These are phyloP conservation scores for Oryza longistaminata DNA, from an alignment of 176 grass and related monocot genomes.

Conservation along the genomic window DNA sequence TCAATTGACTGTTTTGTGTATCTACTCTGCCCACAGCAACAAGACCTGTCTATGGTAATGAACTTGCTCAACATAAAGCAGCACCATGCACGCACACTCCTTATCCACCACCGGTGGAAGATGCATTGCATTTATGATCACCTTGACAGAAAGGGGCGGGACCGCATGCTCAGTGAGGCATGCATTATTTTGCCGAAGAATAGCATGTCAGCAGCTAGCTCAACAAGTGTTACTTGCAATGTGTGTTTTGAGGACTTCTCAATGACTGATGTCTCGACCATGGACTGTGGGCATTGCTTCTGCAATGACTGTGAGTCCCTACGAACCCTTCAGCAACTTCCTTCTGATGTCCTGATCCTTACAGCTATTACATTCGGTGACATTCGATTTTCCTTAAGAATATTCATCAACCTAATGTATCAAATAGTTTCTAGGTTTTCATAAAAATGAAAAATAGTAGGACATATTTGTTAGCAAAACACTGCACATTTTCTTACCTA, in stretches of 20 bases:
- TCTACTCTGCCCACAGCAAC: slow-evolving; percentile 35
- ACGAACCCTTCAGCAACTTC: background rate
- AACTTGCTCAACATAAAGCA: slow-evolving; percentile 58
- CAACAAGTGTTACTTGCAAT: slow-evolving; percentile 15
- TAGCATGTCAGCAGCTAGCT: background rate
- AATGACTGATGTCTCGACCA: background rate
- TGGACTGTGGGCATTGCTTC: slow-evolving; percentile 48
- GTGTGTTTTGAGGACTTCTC: slow-evolving; percentile 40
- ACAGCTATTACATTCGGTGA: background rate
- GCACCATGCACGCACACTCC: slow-evolving; percentile 45
- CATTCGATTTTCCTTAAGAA: slow-evolving; percentile 5
- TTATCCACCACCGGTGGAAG: slow-evolving; percentile 60
- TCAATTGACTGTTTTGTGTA: background rate
- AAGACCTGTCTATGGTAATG: slow-evolving; percentile 48
- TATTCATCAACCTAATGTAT: background rate
- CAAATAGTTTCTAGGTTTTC: background rate
- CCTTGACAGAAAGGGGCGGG: slow-evolving; percentile 51
- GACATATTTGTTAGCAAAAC: background rate
- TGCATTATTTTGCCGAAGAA: background rate
- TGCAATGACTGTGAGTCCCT: slow-evolving; percentile 41
- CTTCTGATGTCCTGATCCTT: slow-evolving; percentile 14
- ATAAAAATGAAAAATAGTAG: background rate
- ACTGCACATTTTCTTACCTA: background rate
- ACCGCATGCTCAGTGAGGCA: slow-evolving; percentile 42
- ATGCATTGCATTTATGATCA: slow-evolving; percentile 43